Evolutionary conservation across 2,329 filamentous ascomycete species (phyloP).

Genomic region (Immersiporthe knoxdaviesiana): DNA sequence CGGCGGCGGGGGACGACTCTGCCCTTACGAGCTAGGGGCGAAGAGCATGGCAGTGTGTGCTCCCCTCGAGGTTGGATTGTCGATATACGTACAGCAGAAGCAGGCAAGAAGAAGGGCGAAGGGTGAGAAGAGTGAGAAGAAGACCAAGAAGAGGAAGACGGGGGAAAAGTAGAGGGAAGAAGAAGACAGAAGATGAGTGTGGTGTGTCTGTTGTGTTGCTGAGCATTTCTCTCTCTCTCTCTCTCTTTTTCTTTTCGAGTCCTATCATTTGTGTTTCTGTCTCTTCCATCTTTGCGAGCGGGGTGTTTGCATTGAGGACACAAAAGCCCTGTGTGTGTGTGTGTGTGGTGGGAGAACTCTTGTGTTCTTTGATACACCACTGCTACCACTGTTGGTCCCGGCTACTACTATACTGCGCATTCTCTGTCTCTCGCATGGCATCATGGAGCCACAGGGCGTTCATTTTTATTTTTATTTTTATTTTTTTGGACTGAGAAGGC

Average conservation of each 20-base stretch:
- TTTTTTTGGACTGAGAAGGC: not conserved
- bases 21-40: conserved; percentile 18
- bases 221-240: too few species aligned
- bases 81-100: not conserved
- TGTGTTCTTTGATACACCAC: not conserved
- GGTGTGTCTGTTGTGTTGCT: not conserved
- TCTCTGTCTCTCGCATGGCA: not conserved
- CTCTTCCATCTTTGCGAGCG: not conserved
- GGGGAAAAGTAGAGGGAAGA: not conserved
- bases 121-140: not conserved
- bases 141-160: not conserved
- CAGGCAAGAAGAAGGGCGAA: not conserved
- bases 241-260: too few species aligned
- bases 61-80: not conserved
- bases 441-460: conserved; percentile 1
- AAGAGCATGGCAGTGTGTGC: not conserved
- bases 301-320: not conserved
- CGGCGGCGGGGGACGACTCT: conserved; percentile 10
- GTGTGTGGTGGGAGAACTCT: not conserved
- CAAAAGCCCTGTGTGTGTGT: not conserved
- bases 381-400: not conserved
- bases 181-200: not conserved
- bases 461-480: too few species aligned
- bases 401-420: not conserved
- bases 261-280: not conserved